Evolutionary conservation across 2,329 filamentous ascomycete species (phyloP), one percentile per base, ranked within the genome.

Genomic region (Paecilomyces sp.): DNA sequence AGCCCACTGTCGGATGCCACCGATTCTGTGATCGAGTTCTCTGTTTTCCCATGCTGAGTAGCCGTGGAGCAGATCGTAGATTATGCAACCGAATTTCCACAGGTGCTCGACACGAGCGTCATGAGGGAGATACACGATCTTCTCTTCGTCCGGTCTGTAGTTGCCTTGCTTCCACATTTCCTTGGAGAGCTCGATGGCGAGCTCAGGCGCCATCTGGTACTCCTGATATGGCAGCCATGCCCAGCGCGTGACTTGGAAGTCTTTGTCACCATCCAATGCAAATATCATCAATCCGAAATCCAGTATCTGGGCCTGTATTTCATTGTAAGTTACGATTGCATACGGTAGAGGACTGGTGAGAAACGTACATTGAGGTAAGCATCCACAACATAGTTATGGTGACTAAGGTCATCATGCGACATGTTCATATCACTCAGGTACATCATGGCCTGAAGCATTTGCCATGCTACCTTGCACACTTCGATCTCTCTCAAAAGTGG

Each of bases 1-100:
- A 15, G 51, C 25, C 41, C 52, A 31, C 54, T 33, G 50, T 28
- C 28, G 18, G 59, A 47, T 50, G 59, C 28, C 53, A 28, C 60
- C 55, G 13, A 62, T 31, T 2, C 57, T 30, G 7, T 51, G 57
- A 3, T 65, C 60, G 9, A 58, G 59, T 22, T 62, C 18, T 25
- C 61, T 63, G 13, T 63, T 59, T 52, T 73, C 71, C 72, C 72
- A 74, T 8, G 72, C 69, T 34, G 66, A 66, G 60, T 66, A 71
- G 7, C 71, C 72, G 51, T 74, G 72, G 5, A 74, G 60, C 30
- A 74, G 62, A 2, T 69, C 66, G 59, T 69, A 73, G 11, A 68
- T 57, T 2, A 70, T 58, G 3, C 62, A 63, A 18, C 65, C 69
- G 54, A 68, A 67, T 54, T 69, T 67, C 71, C 71, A 74, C 15